Base-by-base conservation (phyloP, 2,329 filamentous ascomycete genomes). In the Calonectria hongkongensis region DNA sequence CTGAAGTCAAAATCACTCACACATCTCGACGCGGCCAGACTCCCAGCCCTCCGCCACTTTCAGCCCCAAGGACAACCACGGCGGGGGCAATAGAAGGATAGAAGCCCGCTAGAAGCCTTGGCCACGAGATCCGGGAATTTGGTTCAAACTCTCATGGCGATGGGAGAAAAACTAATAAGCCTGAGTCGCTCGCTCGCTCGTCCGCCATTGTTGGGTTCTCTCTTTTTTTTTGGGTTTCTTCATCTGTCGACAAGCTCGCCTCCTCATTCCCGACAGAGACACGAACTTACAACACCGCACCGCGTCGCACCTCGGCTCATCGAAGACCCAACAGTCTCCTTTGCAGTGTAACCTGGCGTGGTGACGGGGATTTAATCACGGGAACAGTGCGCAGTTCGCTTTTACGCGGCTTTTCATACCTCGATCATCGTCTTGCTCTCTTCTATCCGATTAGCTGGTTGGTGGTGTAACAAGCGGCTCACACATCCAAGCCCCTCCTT, bases 21-120 rank as follows among this genome's bases (percentile, higher is more conserved):
- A 66, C 69, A 62, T 70, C 48, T 75, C 67, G 72, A 60, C 51
- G 70, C 78, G 78, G 76, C 78, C 75, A 78, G 78, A 79, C 78
- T 75, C 28, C 73, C 78, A 80, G 77, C 77, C 78, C 77, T 71
- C 76, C 77, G 78, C 78, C 78, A 80, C 78, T 70, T 43, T 54
- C 74, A 76, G 71, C 77, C 73, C 36, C 67, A 71, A 75, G 54
- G 66, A 69, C 78, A 71, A 73, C 75, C 76, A 71, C 68, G 71
- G 68, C 58, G 63, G 63, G 67, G 62, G 70, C 56, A 54, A 67
- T 68, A 18, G 63, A 73, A 68, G 27, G 56, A 60, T 72, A 41
- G 68, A 68, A 72, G 63, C 62, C 64, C 70, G 58, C 72, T 74
- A 74, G 76, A 74, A 70, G 72, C 73, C 63, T 63, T 69, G 70